Evolutionary conservation across 192 early-diverging fungal genomes (phyloP), one percentile per base, ranked within the genome.

Genomic region (Dissophora ornata): DNA sequence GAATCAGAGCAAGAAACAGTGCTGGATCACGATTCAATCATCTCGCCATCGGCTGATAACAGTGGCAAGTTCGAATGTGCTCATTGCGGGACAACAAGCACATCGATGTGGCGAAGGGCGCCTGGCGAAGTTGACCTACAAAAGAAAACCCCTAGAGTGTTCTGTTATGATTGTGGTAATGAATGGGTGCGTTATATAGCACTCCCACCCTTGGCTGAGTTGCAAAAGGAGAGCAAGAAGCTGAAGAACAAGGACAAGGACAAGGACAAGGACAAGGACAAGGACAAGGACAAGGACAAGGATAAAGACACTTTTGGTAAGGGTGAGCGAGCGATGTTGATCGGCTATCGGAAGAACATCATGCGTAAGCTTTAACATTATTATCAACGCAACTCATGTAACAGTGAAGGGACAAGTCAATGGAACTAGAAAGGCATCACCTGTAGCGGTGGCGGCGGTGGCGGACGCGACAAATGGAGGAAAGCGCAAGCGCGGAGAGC

Each of bases 181-280:
- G 83, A 87, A 45, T 89, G 87, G 87, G 45, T 87, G 10, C 85
- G 87, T 21, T 89, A 89, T 70, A 79, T 75, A 16, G 74, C 74
- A 10, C 73, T 80, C 21, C 79, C 51, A 6, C 62, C 71, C 2
- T 36, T 87, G 2, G 49, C 40, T 3, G 84, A 82, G 2, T 30
- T 51, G 2, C 33, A 58, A 12, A 77, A 67, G 24, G 73, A 77
- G 1, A 42, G 8, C n/a, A 67, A 67, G 24, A 77, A 67, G 30
- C 28, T 42, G 11, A 71, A 71, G 18, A 13, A 12, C 21, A 71
- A 71, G 38, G 69, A 71, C 38, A 53, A 49, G 40, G 40, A 45
- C n/a, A 67, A 57, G 45, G 51, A 65, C 11, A 63, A 52, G n/a
- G 61, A 63, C 24, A 61, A 49, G 32, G 61, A 50, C 22, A 60